phyloP scores from a whole-genome alignment of 169 alveolate genomes.

The Perkinsus chesapeaki region DNA sequence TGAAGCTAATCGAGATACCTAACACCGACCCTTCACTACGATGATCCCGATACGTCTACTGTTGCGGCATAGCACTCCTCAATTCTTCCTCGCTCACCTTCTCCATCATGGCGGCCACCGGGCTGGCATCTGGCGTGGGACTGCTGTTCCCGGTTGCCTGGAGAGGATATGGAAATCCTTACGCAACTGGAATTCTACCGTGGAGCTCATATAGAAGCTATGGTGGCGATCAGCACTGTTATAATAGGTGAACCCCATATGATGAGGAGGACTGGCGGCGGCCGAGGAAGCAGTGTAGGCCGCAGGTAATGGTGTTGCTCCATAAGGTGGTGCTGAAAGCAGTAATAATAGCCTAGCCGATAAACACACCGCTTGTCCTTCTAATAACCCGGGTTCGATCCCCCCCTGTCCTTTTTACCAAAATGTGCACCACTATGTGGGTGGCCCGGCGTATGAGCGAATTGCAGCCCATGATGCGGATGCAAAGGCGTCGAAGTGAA shows the following conservation, averaged over 20 bases:
- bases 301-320: background rate
- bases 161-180: background rate
- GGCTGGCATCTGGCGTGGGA: background rate
- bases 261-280: background rate
- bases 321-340: background rate
- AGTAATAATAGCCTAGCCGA: background rate
- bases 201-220: background rate
- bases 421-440: background rate
- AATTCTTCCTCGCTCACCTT: background rate
- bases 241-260: background rate
- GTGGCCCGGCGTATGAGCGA: background rate
- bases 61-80: background rate
- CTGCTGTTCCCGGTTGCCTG: background rate
- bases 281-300: background rate
- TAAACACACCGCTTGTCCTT: background rate
- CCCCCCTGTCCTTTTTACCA: background rate
- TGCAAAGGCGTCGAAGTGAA: background rate
- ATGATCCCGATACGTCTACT: no score
- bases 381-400: background rate
- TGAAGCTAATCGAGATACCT: no score
- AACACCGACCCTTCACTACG: no score
- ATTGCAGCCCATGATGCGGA: background rate
- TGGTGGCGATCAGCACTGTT: background rate
- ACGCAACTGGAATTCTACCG: background rate
- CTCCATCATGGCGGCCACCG: background rate